phyloP scores from a whole-genome alignment of 108 stramenopile genomes.

The Fragilaria crotonensis region DNA sequence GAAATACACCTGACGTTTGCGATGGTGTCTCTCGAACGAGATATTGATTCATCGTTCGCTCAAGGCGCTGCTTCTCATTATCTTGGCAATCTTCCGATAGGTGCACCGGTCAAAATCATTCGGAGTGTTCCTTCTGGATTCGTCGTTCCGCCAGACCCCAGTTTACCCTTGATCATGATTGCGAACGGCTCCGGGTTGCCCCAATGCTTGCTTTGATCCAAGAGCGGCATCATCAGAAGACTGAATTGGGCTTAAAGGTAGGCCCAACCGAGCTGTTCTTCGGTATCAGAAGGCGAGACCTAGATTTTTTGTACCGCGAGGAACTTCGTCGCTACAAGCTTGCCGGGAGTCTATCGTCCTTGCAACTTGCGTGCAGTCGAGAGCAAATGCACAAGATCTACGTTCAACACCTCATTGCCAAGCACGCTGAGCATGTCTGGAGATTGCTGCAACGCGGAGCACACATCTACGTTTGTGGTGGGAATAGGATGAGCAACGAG shows the following conservation, averaged over 20 bases:
- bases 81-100: not conserved
- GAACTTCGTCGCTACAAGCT: not conserved
- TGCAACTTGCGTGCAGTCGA: not conserved
- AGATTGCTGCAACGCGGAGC: not conserved
- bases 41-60: not conserved
- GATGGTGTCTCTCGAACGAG: not conserved
- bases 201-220: not conserved
- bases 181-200: not conserved
- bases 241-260: not conserved
- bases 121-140: not conserved
- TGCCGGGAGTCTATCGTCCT: not conserved
- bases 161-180: not conserved
- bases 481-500: not conserved
- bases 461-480: not conserved
- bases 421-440: not conserved
- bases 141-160: not conserved
- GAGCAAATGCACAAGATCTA: not conserved
- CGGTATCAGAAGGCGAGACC: not conserved
- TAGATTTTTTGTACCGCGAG: not conserved
- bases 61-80: not conserved
- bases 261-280: not conserved
- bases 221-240: not conserved
- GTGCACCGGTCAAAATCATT: not conserved
- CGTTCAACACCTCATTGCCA: not conserved
- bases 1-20: not conserved